Evolutionary conservation across 257 asterid genomes (phyloP).

Genomic region (Striga asiatica): DNA sequence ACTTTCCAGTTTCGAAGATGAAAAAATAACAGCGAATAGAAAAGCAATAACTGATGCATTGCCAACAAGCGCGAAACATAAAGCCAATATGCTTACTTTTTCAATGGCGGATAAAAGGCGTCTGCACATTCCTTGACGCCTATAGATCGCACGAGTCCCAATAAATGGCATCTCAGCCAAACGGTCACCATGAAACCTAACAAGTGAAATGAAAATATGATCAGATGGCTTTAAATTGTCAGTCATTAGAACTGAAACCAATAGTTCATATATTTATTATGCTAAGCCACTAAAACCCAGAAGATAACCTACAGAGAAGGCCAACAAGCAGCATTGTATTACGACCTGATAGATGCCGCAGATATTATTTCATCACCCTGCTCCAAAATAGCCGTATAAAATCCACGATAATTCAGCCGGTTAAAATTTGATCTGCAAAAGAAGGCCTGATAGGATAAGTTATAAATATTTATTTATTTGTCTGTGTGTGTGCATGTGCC

Average conservation of each 20-base stretch:
- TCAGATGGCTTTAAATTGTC: background rate
- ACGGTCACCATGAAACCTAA: conserved; percentile 45
- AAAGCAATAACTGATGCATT: too few species aligned
- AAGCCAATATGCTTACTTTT: conserved; percentile 25
- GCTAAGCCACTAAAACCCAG: too few species aligned
- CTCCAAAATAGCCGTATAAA: conserved; percentile 50
- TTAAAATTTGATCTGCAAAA: conserved; percentile 40
- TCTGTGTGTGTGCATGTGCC: too few species aligned
- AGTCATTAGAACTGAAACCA: background rate
- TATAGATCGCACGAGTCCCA: conserved; percentile 30
- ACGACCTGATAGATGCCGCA: conserved; percentile 47
- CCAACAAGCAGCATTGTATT: background rate
- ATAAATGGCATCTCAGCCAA: conserved; percentile 63
- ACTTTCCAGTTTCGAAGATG: too few species aligned
- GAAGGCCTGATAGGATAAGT: too few species aligned
- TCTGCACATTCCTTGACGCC: conserved; percentile 52
- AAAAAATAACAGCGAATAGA: too few species aligned
- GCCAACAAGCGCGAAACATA: background rate
- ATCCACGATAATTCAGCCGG: conserved; percentile 31
- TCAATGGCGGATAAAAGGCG: conserved; percentile 39
- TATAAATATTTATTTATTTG: too few species aligned
- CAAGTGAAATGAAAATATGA: background rate
- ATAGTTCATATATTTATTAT: too few species aligned
- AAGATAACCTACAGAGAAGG: too few species aligned
- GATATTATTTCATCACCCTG: conserved; percentile 46